Percentiles rank a stretch among this genome's conserved stretches.
These are phyloP conservation scores for Chalaropsis thielavioides DNA, from an alignment of 2,329 filamentous ascomycete species.

Conservation along the genomic window DNA sequence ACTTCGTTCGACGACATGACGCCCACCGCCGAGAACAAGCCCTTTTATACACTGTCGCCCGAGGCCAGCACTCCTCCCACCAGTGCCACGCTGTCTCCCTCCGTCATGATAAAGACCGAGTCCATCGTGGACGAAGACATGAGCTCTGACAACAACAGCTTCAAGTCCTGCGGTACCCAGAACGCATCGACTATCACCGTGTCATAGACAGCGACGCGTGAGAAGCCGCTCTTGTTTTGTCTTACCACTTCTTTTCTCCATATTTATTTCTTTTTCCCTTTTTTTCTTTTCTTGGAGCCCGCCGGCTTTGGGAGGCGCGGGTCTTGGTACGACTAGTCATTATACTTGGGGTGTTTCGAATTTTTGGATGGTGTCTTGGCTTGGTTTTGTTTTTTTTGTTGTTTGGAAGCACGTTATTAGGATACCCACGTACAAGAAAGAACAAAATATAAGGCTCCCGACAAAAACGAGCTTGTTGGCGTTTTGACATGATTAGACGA, in stretches of 20 bases:
- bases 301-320: background rate
- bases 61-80: constrained; percentile 10
- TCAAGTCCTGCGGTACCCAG: constrained; percentile 17
- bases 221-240: background rate
- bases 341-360: background rate
- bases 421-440: constrained; percentile 12
- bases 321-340: background rate
- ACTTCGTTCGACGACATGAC: constrained; percentile 9
- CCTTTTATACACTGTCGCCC: constrained; percentile 9
- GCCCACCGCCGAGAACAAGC: constrained; percentile 9
- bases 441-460: background rate
- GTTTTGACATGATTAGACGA: background rate
- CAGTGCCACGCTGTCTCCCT: background rate
- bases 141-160: constrained; percentile 14
- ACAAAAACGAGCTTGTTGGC: background rate
- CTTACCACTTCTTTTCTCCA: background rate
- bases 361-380: constrained; percentile 1
- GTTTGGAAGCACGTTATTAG: constrained; percentile 10
- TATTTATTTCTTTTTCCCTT: background rate
- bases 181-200: constrained; percentile 13
- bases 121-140: constrained; percentile 8
- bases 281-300: background rate
- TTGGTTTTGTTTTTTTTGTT: constrained; percentile 1
- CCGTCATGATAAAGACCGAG: constrained; percentile 5
- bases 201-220: constrained; percentile 4